Base-by-base conservation (phyloP, 2,329 filamentous ascomycete species). In the Talaromyces pinophilus region DNA sequence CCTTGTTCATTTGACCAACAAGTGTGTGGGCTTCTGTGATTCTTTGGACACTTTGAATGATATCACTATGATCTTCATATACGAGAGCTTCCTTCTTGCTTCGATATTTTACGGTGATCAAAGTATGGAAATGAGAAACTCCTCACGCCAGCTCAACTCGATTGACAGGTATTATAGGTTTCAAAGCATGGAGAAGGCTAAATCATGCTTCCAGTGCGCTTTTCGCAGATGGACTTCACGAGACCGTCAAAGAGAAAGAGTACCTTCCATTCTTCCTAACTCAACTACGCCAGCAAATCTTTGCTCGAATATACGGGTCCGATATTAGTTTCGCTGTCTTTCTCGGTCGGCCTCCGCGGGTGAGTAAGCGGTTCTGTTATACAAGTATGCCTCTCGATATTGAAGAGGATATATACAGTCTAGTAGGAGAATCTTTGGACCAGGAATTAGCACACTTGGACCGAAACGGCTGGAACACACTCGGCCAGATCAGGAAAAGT, bases 301-400 rank as follows among this genome's bases (percentile, higher is more conserved):
- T 66, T 50, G 64, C 64, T 38, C 46, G 64, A 40, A 66, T 66
- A 33, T 66, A 66, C 25, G 64, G 64, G n/a, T 66, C 64, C 25
- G 64, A 66, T 59, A 66, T 66, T 5, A 66, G 64, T 33, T 66
- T 66, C 50, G 64, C 64, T 8, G 64, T 66, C 11, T 66, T 66
- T 66, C 25, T 66, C 6, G 64, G 64, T 13, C 64, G 64, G 15
- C 64, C 64, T 11, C 64, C 64, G 15, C 59, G 64, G 10, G 64
- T 66, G 15, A 66, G 64, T 52, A 66, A 66, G 28, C 64, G 64
- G 0, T 66, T 66, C 25, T 66, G 64, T 38, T 66, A 50, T 59
- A 63, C 64, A 3, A 59, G 28, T 48, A 66, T 66, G 64, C 64
- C 64, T 59, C 64, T 66, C 40, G 64, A 66, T 44, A 62, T 66